Conservation (phyloP, 805 yeast genomes). For the Pichia insulana region DNA sequence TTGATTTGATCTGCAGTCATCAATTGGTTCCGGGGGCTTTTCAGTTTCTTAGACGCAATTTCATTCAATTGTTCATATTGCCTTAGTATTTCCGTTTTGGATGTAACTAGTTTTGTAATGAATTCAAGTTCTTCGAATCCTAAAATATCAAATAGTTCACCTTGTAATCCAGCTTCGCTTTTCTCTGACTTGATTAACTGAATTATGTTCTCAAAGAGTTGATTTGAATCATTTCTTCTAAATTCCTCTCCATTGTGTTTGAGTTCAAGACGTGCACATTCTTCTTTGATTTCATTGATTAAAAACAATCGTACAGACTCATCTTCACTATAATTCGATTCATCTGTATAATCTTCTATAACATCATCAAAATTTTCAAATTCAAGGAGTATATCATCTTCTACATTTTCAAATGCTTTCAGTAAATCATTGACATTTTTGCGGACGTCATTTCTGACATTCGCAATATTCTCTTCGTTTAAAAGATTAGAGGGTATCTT, state of each 20-base stretch:
- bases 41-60: neutral
- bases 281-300: slow-evolving; percentile 15
- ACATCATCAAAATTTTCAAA: slow-evolving; percentile 8
- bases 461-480: slow-evolving; percentile 21
- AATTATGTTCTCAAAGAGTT: slow-evolving; percentile 24
- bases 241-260: slow-evolving; percentile 19
- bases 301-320: slow-evolving; percentile 9
- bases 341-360: slow-evolving; percentile 5
- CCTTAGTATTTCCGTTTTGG: slow-evolving; percentile 29
- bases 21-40: slow-evolving; percentile 18
- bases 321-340: slow-evolving; percentile 5
- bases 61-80: slow-evolving; percentile 11
- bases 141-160: slow-evolving; percentile 63
- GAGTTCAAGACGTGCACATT: slow-evolving; percentile 23
- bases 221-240: neutral
- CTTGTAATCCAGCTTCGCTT: slow-evolving; percentile 57
- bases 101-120: slow-evolving; percentile 51
- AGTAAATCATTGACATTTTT: slow-evolving; percentile 20
- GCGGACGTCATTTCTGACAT: slow-evolving; percentile 21
- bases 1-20: slow-evolving; percentile 49
- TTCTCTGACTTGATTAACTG: slow-evolving; percentile 28
- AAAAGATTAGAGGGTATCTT: slow-evolving; percentile 25
- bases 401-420: slow-evolving; percentile 27
- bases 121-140: slow-evolving; percentile 85
- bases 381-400: slow-evolving; percentile 13